Conservation (phyloP, 2,329 filamentous ascomycete species). For the Colletotrichum sp. region DNA sequence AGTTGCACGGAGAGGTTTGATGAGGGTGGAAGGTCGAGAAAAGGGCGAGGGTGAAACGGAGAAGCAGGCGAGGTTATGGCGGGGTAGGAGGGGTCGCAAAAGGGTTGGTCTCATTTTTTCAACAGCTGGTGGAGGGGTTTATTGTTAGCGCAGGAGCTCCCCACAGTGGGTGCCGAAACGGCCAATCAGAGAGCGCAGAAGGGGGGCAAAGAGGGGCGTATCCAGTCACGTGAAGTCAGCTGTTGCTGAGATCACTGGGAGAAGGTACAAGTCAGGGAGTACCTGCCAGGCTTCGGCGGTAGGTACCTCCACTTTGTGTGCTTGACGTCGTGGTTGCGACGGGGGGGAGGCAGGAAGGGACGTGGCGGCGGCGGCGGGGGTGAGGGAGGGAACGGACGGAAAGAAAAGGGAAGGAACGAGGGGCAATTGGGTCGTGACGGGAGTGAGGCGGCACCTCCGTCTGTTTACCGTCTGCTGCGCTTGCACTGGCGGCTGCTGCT, state of each 20-base stretch:
- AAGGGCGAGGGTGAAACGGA: slow-evolving; percentile 26
- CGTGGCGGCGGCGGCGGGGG: not conserved
- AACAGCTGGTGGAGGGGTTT: slow-evolving; percentile 25
- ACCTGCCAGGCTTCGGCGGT: not conserved
- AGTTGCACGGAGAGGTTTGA: slow-evolving; percentile 22
- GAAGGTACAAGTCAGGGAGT: slow-evolving; percentile 7
- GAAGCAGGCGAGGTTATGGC: slow-evolving; percentile 25
- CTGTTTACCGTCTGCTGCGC: not conserved
- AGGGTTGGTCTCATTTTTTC: slow-evolving; percentile 28
- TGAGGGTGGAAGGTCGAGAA: slow-evolving; percentile 26
- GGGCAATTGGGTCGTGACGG: not conserved
- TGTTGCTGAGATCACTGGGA: slow-evolving; percentile 18
- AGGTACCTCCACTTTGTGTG: not conserved
- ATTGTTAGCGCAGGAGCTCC: slow-evolving; percentile 25
- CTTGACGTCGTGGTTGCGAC: not conserved
- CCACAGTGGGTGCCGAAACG: slow-evolving; percentile 9
- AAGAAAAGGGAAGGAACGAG: not conserved
- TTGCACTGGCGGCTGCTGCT: not conserved
- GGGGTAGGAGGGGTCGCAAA: slow-evolving; percentile 27
- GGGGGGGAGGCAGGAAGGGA: not conserved
- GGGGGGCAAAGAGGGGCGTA: not conserved
- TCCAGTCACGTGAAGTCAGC: slow-evolving; percentile 18
- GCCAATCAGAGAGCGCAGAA: not conserved
- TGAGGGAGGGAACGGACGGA: not conserved
- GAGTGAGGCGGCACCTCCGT: not conserved